Base-by-base conservation (phyloP, 2,329 filamentous ascomycete genomes). In the Metarhizium robertsii region DNA sequence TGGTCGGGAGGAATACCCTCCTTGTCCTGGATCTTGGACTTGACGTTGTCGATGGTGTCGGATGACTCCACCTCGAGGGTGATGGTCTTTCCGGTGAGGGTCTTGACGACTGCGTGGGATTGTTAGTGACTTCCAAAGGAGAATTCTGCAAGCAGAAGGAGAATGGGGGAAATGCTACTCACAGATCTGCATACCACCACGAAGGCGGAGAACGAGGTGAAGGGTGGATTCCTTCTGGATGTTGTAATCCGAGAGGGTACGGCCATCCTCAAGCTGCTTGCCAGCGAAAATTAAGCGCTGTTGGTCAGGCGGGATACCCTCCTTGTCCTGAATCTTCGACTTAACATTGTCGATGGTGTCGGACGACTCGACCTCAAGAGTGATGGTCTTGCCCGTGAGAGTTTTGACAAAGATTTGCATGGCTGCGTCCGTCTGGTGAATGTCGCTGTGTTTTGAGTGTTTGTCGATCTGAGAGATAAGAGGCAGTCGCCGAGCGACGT, bases 281-380 rank as follows among this genome's bases (percentile, higher is more conserved):
- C 92, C 92, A 48, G 92, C 92, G 64, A 96, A 96, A 71, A 96
- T 96, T 63, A 96, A 74, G 65, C 92, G 92, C 78, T 96, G 92
- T 75, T 97, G 92, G 69, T 96, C 92, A 11, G 92, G 92, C 50
- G 92, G 92, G 55, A 97, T 96, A 47, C 92, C 92, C 76, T 97
- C 92, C 84, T 97, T 96, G 69, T 97, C 92, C 75, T 97, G 92
- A 52, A 96, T 97, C 84, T 96, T 97, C 52, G 82, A 85, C 86
- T 97, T 96, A 38, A 96, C 92, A 60, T 96, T 96, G 79, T 96
- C 92, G 74, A 96, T 96, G 52, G 92, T 96, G 68, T 96, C 92
- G 2, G 84, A 89, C 0, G 87, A 91, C 72, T 95, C 90, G 5
- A 95, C 90, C 76, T 95, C 78, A 45, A 73, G 69, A 56, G 71